Conservation (phyloP, 1,284 basidiomycete genomes). For the Hymenochaete sp. region DNA sequence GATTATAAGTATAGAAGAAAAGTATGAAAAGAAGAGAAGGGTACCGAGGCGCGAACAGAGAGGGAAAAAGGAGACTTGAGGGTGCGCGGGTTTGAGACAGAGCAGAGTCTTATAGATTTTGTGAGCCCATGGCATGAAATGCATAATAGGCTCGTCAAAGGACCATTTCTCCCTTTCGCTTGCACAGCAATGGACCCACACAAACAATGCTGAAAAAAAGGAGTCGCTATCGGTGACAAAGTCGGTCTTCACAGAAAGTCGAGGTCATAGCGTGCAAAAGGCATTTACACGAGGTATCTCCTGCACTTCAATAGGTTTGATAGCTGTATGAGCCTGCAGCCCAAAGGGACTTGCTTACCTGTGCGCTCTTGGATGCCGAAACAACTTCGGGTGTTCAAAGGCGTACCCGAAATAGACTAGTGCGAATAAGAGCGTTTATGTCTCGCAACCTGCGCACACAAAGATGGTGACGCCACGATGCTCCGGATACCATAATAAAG, state of each 20-base stretch:
- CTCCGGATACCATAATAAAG: no score
- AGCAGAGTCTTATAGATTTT: slow-evolving; percentile 3
- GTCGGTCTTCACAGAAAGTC: no score
- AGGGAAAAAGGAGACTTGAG: neutral
- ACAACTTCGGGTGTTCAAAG: no score
- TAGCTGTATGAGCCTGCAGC: slow-evolving; percentile 3
- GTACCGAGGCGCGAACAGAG: neutral
- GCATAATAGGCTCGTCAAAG: no score
- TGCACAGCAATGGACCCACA: neutral
- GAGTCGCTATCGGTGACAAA: neutral
- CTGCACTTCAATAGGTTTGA: no score
- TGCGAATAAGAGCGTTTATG: neutral
- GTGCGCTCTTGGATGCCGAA: neutral
- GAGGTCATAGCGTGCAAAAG: no score
- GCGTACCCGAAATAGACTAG: neutral
- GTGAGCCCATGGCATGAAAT: neutral
- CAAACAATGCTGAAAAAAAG: neutral
- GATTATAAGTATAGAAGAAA: neutral
- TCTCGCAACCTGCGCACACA: neutral
- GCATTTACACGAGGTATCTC: no score
- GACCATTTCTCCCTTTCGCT: neutral
- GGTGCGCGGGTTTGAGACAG: neutral
- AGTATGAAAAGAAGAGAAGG: no score
- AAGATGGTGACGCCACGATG: slow-evolving; percentile 1
- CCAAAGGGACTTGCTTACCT: neutral